Evolutionary conservation across 768 basidiomycete species (phyloP), one percentile per base, ranked within the genome.

Genomic region (Leccinum barrowsii): DNA sequence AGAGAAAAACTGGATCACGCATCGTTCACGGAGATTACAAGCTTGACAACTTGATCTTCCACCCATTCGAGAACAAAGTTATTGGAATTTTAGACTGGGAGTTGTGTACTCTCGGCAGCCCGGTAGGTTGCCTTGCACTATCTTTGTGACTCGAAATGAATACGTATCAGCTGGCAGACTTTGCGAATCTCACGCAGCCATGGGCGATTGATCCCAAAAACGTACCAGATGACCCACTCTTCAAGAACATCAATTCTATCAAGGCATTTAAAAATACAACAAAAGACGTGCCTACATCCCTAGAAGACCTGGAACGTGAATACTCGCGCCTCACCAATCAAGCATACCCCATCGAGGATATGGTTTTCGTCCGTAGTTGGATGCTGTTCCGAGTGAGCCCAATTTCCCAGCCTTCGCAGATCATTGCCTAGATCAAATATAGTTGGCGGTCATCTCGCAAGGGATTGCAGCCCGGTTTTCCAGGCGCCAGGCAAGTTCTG

Each of bases 11-110:
- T 1, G 92, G 90, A 1, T 76, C 82, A 55, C 85, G 91, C n/a
- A 86, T 99, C 62, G 94, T 98, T 5, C 96, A 98, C 70, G 96
- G 96, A 26, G 96, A 99, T 73, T 98, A 92, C 71, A 99, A 99
- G 72, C 78, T 96, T n/a, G 96, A 99, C 74, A 99, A 99, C 72
- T 72, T 99, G 62, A 82, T 98, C 62, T 98, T 97, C 74, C 95
- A 98, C 65, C 88, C 90, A 0, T 92, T 87, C 0, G 88, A 98
- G 73, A 92, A 94, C 60, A 79, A 83, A 44, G 94, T 98, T 4
- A 94, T 98, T 61, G 97, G 93, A 5, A 93, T 99, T 40, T 74
- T 99, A 52, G 96, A 99, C 68, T 99, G 96, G 96, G 96, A 99
- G 70, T 76, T 99, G 26, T 97, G 93, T 67, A 98, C 96, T 1